These are phyloP conservation scores for Umbelopsis sp. DNA, from an alignment of 371 early-diverging fungal genomes.

Conservation along the genomic window DNA sequence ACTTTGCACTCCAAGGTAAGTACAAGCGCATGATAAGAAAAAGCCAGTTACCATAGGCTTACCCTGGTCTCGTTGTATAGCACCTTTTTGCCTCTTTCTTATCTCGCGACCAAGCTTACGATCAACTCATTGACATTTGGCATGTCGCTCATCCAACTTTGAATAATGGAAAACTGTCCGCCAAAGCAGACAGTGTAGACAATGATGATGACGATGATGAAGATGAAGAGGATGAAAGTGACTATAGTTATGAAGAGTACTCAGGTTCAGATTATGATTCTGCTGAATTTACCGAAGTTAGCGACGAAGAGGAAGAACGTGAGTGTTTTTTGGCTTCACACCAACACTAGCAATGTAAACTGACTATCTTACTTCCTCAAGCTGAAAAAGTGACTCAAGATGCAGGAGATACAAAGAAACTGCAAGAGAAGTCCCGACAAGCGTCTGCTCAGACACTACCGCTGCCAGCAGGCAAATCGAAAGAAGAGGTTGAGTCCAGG, in stretches of 20 bases:
- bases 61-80: constrained; percentile 23
- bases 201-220: constrained; percentile 20
- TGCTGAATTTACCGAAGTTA: constrained; percentile 24
- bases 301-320: not conserved
- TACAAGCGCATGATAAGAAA: constrained; percentile 9
- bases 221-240: constrained; percentile 15
- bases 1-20: constrained; percentile 70
- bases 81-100: constrained; percentile 85
- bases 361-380: not conserved
- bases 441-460: constrained; percentile 29
- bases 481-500: constrained; percentile 23
- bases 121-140: constrained; percentile 76
- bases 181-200: not conserved
- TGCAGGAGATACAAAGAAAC: no score
- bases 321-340: not conserved
- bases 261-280: constrained; percentile 31
- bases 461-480: constrained; percentile 21
- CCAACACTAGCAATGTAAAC: no score
- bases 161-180: not conserved
- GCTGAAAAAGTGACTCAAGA: no score
- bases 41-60: constrained; percentile 16
- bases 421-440: constrained; percentile 15
- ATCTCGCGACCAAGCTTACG: constrained; percentile 78
- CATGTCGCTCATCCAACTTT: constrained; percentile 30
- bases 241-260: no score